These are phyloP conservation scores for Periconia macrospinosa DNA, from an alignment of 2,329 filamentous ascomycete genomes.

Conservation along the genomic window DNA sequence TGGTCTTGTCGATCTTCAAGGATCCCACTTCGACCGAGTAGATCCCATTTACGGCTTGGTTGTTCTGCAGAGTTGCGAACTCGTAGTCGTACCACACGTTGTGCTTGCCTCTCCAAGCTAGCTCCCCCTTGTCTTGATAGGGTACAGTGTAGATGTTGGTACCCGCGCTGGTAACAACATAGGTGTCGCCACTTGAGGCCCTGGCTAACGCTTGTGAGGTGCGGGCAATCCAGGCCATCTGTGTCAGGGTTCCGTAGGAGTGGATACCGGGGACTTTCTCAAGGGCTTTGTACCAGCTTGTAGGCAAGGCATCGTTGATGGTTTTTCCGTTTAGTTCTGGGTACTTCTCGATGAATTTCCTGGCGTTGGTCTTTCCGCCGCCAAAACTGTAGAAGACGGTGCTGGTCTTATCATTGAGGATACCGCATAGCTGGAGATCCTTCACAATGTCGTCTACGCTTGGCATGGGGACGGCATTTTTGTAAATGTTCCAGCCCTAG, in stretches of 20 bases:
- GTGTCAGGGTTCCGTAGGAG: background rate
- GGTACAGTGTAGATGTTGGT: slow-evolving; percentile 4
- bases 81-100: slow-evolving; percentile 7
- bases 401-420: background rate
- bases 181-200: background rate
- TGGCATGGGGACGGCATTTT: background rate
- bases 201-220: slow-evolving; percentile 4
- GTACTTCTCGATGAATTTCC: background rate
- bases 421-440: background rate
- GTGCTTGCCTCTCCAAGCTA: background rate
- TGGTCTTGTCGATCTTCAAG: background rate
- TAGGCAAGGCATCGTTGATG: background rate
- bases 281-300: background rate
- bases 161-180: background rate
- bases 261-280: background rate
- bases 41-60: background rate
- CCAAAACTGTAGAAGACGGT: background rate
- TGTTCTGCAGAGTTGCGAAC: slow-evolving; percentile 3
- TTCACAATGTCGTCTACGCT: background rate
- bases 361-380: background rate
- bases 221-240: slow-evolving; percentile 3
- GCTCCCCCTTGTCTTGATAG: background rate
- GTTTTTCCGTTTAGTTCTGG: background rate
- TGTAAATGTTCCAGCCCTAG: background rate
- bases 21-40: background rate